These are phyloP conservation scores for Neurospora sp. DNA, from an alignment of 495 filamentous ascomycete genomes.

Conservation along the genomic window DNA sequence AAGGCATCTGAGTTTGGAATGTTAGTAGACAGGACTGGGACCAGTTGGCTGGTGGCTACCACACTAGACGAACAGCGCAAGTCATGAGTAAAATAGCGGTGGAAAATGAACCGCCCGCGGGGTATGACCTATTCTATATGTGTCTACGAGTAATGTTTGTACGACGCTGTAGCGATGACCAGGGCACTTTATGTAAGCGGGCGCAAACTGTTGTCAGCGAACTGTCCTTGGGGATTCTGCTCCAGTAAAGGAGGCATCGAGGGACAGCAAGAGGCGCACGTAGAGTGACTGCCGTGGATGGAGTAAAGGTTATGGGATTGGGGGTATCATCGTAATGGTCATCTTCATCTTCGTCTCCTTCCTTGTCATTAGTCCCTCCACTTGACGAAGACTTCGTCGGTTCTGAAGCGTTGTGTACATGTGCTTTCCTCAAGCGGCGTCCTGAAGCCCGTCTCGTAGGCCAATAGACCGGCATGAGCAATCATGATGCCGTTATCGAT, in stretches of 20 bases:
- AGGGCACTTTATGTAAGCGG: not conserved
- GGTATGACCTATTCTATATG: not conserved
- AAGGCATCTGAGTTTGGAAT: conserved; percentile 9
- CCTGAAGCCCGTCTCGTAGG: conserved; percentile 65
- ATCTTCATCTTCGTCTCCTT: not conserved
- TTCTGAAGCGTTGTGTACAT: conserved; percentile 90
- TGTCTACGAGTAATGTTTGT: not conserved
- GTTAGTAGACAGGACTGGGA: not conserved
- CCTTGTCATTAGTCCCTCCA: conserved; percentile 63
- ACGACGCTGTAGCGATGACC: not conserved
- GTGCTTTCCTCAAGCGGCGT: conserved; percentile 73
- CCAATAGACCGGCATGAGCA: conserved; percentile 86
- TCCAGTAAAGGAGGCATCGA: not conserved
- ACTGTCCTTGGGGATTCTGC: not conserved
- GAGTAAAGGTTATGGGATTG: not conserved
- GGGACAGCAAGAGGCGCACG: not conserved
- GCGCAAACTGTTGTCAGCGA: not conserved
- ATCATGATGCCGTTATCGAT: conserved; percentile 99
- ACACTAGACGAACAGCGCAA: not conserved
- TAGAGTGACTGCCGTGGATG: not conserved
- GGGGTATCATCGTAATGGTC: not conserved
- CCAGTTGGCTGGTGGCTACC: not conserved
- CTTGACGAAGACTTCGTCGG: conserved; percentile 84
- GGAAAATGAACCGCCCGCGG: not conserved
- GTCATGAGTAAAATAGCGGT: not conserved